Evolutionary conservation across 768 basidiomycete species (phyloP).

Genomic region (Hygrocybe coccinea): DNA sequence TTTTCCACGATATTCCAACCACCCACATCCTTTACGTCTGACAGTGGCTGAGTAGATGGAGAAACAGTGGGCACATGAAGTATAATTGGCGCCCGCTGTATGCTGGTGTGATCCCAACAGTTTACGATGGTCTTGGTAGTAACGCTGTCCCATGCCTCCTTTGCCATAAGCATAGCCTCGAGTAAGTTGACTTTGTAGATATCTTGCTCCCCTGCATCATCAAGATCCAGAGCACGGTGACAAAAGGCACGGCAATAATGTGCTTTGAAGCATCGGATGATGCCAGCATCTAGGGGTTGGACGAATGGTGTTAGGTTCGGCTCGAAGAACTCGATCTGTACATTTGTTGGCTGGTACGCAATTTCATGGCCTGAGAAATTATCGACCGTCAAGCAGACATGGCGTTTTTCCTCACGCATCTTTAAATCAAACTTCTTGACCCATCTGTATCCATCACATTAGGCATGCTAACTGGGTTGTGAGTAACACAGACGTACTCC

Average conservation of each 20-base stretch:
- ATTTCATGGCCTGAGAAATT: conserved; percentile 31
- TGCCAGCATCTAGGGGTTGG: conserved; percentile 35
- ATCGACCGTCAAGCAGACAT: conserved; percentile 28
- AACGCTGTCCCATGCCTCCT: conserved; percentile 29
- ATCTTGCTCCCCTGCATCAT: conserved; percentile 26
- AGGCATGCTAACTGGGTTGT: neutral
- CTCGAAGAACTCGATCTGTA: conserved; percentile 26
- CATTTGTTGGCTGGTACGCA: conserved; percentile 25
- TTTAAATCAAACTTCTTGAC: conserved; percentile 22
- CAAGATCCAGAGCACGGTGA: conserved; percentile 22
- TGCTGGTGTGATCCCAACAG: conserved; percentile 34
- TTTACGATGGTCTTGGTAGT: conserved; percentile 27
- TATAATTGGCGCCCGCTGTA: conserved; percentile 12
- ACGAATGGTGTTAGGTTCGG: conserved; percentile 36
- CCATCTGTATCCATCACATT: conserved; percentile 16
- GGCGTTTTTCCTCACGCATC: conserved; percentile 16
- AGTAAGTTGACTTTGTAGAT: conserved; percentile 31
- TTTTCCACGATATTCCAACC: conserved; percentile 10
- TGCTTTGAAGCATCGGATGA: conserved; percentile 35
- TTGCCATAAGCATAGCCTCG: conserved; percentile 31
- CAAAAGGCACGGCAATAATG: conserved; percentile 27
- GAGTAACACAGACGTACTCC: conserved; percentile 22
- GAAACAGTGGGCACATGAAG: conserved; percentile 10
- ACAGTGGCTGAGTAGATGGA: conserved; percentile 26
- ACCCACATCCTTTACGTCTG: neutral